Base-by-base conservation (phyloP, 768 basidiomycete species). In the Candolleomyces eurysporus region DNA sequence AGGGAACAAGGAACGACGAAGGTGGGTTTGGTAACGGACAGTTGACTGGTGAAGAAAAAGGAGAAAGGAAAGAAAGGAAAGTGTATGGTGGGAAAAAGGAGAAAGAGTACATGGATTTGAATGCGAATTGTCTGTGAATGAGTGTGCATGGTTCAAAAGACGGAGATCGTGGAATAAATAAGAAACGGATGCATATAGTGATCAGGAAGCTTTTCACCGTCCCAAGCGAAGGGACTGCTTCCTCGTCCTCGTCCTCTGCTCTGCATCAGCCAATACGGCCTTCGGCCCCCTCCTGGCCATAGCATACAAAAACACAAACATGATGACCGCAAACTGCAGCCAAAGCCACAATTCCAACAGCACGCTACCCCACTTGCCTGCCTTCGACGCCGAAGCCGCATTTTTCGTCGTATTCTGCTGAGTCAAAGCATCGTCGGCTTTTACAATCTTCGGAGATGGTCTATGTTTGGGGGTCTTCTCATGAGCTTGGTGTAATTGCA, bases 261-360 rank as follows among this genome's bases (percentile, higher is more conserved):
- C 72, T 52, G 71, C 76, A 60, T 85, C 82, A 42, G 76, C 77
- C 60, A 92, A 66, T 32, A 93, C 84, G 57, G 81, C 81, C 75
- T 86, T 87, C 6, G 91, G 91, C 3, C 92, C 91, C 19, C 84
- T 79, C 72, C 79, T 85, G 61, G 90, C 90, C 87, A 92, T 90
- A 39, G 89, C 84, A 81, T 85, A 92, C 58, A 94, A 71, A 72
- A 94, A 94, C 57, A 92, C 86, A 46, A 87, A 58, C 36, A 93
- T 79, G 64, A 94, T 85, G 62, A 92, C 79, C 8, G 72, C 77
- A 68, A 94, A 92, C 72, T 94, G 92, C 61, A 92, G 71, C 90
- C 91, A 92, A 64, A 94, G 72, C 92, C 92, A 94, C 21, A 90
- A 70, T 74, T 92, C 89, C 53, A 94, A 66, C 64, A 92, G 70